Conservation (phyloP, 495 filamentous ascomycete genomes). For the Penicillium manginii region DNA sequence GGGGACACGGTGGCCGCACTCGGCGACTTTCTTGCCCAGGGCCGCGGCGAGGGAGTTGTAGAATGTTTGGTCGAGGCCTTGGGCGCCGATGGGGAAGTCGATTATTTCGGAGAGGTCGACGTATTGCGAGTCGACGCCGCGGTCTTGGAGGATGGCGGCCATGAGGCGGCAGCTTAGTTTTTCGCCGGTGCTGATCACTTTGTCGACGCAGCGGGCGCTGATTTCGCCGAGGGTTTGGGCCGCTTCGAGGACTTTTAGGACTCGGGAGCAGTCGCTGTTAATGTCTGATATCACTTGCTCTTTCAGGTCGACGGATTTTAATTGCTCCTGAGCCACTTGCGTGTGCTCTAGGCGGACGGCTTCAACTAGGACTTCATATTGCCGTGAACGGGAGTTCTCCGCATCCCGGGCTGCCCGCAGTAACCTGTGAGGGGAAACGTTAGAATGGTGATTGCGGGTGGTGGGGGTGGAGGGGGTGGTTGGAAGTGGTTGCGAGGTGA, state of each 20-base stretch:
- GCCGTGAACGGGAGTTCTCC: slow-evolving; percentile 60
- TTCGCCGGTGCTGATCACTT: slow-evolving; percentile 90
- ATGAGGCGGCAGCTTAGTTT: slow-evolving; percentile 90
- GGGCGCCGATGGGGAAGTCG: slow-evolving; percentile 57
- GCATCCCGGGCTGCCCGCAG: slow-evolving; percentile 70
- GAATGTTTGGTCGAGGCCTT: slow-evolving; percentile 76
- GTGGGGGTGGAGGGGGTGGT: background rate
- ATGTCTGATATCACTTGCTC: slow-evolving; percentile 62
- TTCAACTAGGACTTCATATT: slow-evolving; percentile 71
- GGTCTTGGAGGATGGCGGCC: slow-evolving; percentile 76
- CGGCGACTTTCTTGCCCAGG: slow-evolving; percentile 67
- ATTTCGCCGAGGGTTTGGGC: slow-evolving; percentile 68
- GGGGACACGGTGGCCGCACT: slow-evolving; percentile 71
- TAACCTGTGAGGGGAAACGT: slow-evolving; percentile 48
- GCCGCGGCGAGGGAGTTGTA: slow-evolving; percentile 70
- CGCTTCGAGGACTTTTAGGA: slow-evolving; percentile 62
- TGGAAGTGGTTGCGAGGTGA: background rate
- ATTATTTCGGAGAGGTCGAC: slow-evolving; percentile 82
- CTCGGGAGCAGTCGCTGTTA: slow-evolving; percentile 68
- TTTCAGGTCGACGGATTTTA: slow-evolving; percentile 63
- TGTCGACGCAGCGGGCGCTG: slow-evolving; percentile 80
- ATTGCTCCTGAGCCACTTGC: slow-evolving; percentile 62
- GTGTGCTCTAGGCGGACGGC: slow-evolving; percentile 77
- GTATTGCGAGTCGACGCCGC: slow-evolving; percentile 78
- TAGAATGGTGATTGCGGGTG: slow-evolving; percentile 8